Conservation (phyloP, 2,329 filamentous ascomycete genomes). For the Akanthomyces dipterigenus region DNA sequence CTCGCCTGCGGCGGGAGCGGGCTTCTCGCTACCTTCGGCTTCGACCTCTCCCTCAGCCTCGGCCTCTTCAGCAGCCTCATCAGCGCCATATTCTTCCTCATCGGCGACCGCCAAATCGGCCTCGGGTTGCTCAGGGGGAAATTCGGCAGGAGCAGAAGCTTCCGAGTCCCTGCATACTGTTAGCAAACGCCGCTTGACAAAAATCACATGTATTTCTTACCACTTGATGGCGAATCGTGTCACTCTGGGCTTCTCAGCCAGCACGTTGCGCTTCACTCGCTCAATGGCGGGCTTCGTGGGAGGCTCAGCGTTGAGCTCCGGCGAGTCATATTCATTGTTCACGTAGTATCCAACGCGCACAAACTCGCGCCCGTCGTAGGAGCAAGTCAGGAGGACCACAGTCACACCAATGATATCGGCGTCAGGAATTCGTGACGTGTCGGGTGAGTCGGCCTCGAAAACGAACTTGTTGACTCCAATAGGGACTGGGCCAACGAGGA, state of each 20-base stretch:
- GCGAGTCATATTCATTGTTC: constrained; percentile 96
- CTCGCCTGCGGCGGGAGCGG: constrained; percentile 43
- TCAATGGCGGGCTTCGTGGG: constrained; percentile 90
- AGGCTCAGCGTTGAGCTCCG: constrained; percentile 81
- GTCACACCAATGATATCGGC: constrained; percentile 96
- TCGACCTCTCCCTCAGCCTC: constrained; percentile 50
- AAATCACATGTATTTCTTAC: constrained; percentile 44
- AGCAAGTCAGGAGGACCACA: constrained; percentile 91
- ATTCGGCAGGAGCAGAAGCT: constrained; percentile 90
- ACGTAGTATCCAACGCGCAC: constrained; percentile 98
- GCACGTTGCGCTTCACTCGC: constrained; percentile 82
- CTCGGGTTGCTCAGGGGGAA: constrained; percentile 94
- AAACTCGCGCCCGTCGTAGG: constrained; percentile 94
- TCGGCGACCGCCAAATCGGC: constrained; percentile 73
- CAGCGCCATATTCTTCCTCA: constrained; percentile 84
- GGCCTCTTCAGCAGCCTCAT: constrained; percentile 73
- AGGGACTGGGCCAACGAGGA: constrained; percentile 95
- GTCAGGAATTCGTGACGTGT: constrained; percentile 83
- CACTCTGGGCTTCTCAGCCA: constrained; percentile 95
- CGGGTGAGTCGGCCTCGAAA: constrained; percentile 90
- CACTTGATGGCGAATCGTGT: constrained; percentile 98
- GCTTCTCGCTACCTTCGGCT: constrained; percentile 42
- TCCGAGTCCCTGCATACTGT: constrained; percentile 75
- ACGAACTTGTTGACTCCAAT: constrained; percentile 98
- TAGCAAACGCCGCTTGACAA: not conserved